Evolutionary conservation across 2,329 filamentous ascomycete species (phyloP), one percentile per base, ranked within the genome.

Genomic region (Xylaria sp.): DNA sequence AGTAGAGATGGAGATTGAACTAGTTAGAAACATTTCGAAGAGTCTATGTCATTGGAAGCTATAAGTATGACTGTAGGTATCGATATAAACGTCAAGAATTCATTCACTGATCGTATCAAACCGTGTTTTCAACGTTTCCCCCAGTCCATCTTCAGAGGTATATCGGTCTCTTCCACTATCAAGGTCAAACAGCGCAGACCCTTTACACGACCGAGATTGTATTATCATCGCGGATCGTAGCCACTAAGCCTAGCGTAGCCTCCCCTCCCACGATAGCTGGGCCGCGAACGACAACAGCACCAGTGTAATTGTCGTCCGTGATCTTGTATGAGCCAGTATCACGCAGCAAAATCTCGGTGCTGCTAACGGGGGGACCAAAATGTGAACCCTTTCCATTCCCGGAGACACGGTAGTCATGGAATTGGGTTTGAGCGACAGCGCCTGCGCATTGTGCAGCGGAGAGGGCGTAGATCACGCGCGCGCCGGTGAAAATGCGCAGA

Each of bases 401-500:
- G 38, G 77, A 79, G 65, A 84, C 82, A 68, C 94, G 83, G 76
- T 98, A 98, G 75, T 98, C 94, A 73, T 92, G 96, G 40, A 94
- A 84, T 64, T 92, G 89, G 7, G 92, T 96, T 78, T 98, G 94
- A 1, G 90, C 82, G n/a, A 96, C 86, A 0, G 94, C 90, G 38
- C 95, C 95, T 2, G 94, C 94, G n/a, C 98, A 91, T 64, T 87
- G 86, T 23, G 92, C 82, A 0, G 91, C 88, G 17, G 92, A 91
- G 57, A 99, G 82, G 2, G 93, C 94, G 76, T 98, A 97, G 53
- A 96, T 83, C 60, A 97, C 83, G 54, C 92, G 87, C 1, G 92
- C 89, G 28, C 90, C 87, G 1, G 91, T 92, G 76, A 93, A 92
- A 55, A 96, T 84, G 47, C 94, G 88, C 60, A 98, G 78, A 72